Conservation (phyloP, 2,329 filamentous ascomycete genomes). For the Chrysoporthe cubensis region DNA sequence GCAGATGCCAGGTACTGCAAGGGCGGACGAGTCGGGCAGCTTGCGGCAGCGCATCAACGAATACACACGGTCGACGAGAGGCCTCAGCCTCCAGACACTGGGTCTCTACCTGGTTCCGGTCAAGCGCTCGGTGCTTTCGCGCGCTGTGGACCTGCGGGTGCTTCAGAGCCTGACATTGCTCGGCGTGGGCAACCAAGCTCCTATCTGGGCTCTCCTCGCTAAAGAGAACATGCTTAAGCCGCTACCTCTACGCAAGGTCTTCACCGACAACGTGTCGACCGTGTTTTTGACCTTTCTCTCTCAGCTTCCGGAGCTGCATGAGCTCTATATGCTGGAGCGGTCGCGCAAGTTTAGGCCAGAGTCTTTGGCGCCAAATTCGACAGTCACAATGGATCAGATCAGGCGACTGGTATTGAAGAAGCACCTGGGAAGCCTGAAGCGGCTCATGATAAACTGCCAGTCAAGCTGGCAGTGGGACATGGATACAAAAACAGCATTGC, state of each 20-base stretch:
- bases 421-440: slow-evolving; percentile 57
- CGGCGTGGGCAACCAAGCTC: slow-evolving; percentile 64
- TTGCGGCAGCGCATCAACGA: slow-evolving; percentile 44
- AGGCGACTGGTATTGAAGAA: slow-evolving; percentile 59
- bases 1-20: slow-evolving; percentile 25
- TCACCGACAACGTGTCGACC: slow-evolving; percentile 64
- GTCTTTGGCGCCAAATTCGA: slow-evolving; percentile 55
- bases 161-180: slow-evolving; percentile 64
- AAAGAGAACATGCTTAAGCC: slow-evolving; percentile 57
- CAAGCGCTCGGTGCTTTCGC: slow-evolving; percentile 59
- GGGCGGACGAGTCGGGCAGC: slow-evolving; percentile 31
- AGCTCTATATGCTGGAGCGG: slow-evolving; percentile 64
- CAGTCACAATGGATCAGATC: slow-evolving; percentile 60
- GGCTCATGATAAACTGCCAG: slow-evolving; percentile 65
- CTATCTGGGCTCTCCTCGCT: slow-evolving; percentile 61
- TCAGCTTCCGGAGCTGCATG: slow-evolving; percentile 57
- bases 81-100: slow-evolving; percentile 58
- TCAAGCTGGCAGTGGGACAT: slow-evolving; percentile 58
- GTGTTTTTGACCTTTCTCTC: slow-evolving; percentile 58
- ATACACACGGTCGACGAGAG: slow-evolving; percentile 62
- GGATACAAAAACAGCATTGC: slow-evolving; percentile 56
- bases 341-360: slow-evolving; percentile 55
- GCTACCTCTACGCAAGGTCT: slow-evolving; percentile 60
- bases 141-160: slow-evolving; percentile 59
- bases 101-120: slow-evolving; percentile 63